phyloP scores from a whole-genome alignment of 2,329 filamentous ascomycete species.

The Botryosphaeria agaves region DNA sequence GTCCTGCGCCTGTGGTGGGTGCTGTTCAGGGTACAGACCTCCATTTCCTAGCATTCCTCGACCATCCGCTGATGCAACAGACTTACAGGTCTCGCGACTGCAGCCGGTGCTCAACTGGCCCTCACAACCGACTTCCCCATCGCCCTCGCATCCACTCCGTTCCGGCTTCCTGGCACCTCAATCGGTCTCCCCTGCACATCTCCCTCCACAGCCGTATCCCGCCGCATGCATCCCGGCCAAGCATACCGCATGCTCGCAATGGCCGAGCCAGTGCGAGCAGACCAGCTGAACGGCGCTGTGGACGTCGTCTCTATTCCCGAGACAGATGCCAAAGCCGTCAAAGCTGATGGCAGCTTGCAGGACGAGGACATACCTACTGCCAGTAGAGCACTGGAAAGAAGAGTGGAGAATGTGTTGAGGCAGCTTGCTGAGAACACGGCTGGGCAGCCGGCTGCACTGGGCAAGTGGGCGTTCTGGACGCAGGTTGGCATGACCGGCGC shows the following conservation, averaged over 20 bases:
- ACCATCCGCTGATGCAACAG: too few species aligned
- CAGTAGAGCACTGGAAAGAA: not conserved
- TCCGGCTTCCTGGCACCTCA: not conserved
- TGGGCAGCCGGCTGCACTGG: not conserved
- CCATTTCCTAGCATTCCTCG: too few species aligned
- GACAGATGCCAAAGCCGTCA: not conserved
- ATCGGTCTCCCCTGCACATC: constrained; percentile 1
- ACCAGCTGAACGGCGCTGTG: constrained; percentile 1
- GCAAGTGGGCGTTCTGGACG: constrained; percentile 1
- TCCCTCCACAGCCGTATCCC: not conserved
- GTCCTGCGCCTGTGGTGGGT: not conserved
- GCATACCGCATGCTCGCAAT: constrained; percentile 1
- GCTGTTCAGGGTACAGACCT: not conserved
- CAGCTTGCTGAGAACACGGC: constrained; percentile 1
- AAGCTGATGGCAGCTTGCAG: not conserved
- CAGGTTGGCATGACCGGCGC: not conserved
- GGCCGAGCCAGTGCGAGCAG: not conserved
- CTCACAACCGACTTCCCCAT: constrained; percentile 1
- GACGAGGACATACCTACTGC: not conserved
- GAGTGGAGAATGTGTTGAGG: not conserved
- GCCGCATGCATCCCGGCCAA: constrained; percentile 1
- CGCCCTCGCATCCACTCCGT: not conserved
- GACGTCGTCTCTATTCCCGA: not conserved
- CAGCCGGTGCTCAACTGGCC: not conserved
- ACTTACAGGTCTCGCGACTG: not conserved